Evolutionary conservation across 2,329 filamentous ascomycete species (phyloP), one percentile per base, ranked within the genome.

Genomic region (Penicillium sp.): DNA sequence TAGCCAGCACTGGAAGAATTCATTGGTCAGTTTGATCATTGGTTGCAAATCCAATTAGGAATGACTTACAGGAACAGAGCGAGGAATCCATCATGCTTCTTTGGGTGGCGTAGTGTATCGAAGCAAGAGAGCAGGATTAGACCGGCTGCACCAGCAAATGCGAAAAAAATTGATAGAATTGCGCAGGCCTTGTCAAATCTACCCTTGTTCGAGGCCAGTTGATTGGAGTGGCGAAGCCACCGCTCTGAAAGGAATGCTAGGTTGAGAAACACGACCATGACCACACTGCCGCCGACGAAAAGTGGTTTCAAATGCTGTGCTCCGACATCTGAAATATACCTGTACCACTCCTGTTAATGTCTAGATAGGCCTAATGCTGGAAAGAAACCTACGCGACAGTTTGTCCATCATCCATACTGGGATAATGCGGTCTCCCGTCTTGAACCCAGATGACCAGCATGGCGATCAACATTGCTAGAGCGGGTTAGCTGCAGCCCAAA

Each of bases 51-150:
- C 7, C 18, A 16, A 13, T 30, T 26, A 6, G 6, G 2, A 10
- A 43, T 8, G 32, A 62, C 73, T 66, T 57, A 76, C 70, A 97
- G 90, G 72, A 99, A 99, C 47, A 97, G 74, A 1, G 83, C 74
- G 34, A 99, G 76, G 74, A 96, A 96, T 2, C 84, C 78, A 66
- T 90, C 80, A 70, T 99, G 94, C 54, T 89, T 70, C 1, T 63
- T 73, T 1, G 80, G 79, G 70, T 96, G 84, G 51, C 79, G 76
- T n/a, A 81, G 73, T 0, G 90, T 94, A 72, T 97, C 91, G 72
- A 95, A 97, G 63, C 96, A 86, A 59, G 87, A 86, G 38, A 99
- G 80, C 6, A 92, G 79, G 59, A 96, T 91, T 41, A 99, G 75
- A 3, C 93, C 93, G 0, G 81, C 79, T 0, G 90, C 91, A 47